Conservation (phyloP, 257 asterid genomes). For the Anisodus acutangulus region DNA sequence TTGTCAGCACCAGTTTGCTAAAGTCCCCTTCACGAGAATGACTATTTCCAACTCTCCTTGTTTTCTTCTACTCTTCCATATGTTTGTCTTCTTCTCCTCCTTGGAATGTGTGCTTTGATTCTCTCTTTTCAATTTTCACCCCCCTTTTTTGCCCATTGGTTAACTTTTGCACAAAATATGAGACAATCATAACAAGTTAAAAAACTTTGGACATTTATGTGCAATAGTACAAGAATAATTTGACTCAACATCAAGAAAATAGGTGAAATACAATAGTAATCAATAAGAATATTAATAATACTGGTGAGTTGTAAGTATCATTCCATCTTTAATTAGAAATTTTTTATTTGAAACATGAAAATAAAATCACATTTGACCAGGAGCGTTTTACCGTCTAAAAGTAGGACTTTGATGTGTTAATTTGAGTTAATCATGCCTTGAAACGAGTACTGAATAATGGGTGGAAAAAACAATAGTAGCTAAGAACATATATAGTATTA, state of each 20-base stretch:
- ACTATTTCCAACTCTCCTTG: slow-evolving; percentile 63
- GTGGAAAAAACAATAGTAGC: too few relatives aligned
- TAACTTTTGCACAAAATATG: slow-evolving; percentile 25
- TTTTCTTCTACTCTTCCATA: slow-evolving; percentile 59
- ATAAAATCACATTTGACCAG: not conserved
- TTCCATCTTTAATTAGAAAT: not conserved
- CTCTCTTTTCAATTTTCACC: slow-evolving; percentile 32
- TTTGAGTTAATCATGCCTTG: not conserved
- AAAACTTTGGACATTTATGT: not conserved
- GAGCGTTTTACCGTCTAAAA: not conserved
- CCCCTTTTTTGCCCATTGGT: slow-evolving; percentile 11
- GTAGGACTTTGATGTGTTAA: not conserved
- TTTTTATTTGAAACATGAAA: not conserved
- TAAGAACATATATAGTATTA: too few relatives aligned
- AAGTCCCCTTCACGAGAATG: slow-evolving; percentile 66
- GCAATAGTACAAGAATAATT: not conserved
- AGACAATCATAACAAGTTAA: not conserved
- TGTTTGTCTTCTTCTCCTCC: slow-evolving; percentile 55
- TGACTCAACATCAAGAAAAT: slow-evolving; percentile 10
- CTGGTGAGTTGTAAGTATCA: not conserved
- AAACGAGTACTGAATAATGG: not conserved
- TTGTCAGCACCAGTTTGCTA: slow-evolving; percentile 35
- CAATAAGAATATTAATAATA: not conserved
- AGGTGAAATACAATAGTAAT: slow-evolving; percentile 3
- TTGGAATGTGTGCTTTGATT: slow-evolving; percentile 60